phyloP scores from a whole-genome alignment of 257 asterid species.

The Nicotiana benthamiana region DNA sequence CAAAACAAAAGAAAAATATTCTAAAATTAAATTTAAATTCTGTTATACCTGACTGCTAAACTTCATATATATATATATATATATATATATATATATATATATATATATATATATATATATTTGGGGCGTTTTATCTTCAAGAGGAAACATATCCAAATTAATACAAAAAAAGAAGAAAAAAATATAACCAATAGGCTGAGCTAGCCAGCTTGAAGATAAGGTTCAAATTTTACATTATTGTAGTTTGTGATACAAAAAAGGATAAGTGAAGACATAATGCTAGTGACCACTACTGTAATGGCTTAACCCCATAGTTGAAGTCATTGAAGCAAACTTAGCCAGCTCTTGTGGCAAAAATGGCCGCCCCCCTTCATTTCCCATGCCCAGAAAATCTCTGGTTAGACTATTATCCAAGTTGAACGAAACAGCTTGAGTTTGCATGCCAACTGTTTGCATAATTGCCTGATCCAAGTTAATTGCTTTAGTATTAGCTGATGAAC shows the following conservation, averaged over 20 bases:
- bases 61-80: too few species aligned
- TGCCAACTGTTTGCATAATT: conserved; percentile 12
- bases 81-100: too few species aligned
- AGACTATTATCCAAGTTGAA: conserved; percentile 30
- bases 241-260: conserved; percentile 24
- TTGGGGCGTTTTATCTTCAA: background rate
- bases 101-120: too few species aligned
- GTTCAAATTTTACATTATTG: conserved; percentile 13
- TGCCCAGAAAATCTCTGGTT: conserved; percentile 87
- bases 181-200: background rate
- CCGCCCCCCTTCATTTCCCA: conserved; percentile 54
- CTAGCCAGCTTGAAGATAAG: conserved; percentile 22
- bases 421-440: conserved; percentile 13
- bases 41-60: too few species aligned
- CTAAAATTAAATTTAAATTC: too few species aligned
- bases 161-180: background rate
- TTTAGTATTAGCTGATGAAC: background rate
- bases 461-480: conserved; percentile 5
- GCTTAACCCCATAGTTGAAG: conserved; percentile 69
- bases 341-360: conserved; percentile 61
- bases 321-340: conserved; percentile 67
- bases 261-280: background rate
- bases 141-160: background rate
- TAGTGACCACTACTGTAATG: conserved; percentile 50
- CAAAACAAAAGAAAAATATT: too few species aligned